Base-by-base conservation (phyloP, 257 asterid species). In the Primulina eburnea region DNA sequence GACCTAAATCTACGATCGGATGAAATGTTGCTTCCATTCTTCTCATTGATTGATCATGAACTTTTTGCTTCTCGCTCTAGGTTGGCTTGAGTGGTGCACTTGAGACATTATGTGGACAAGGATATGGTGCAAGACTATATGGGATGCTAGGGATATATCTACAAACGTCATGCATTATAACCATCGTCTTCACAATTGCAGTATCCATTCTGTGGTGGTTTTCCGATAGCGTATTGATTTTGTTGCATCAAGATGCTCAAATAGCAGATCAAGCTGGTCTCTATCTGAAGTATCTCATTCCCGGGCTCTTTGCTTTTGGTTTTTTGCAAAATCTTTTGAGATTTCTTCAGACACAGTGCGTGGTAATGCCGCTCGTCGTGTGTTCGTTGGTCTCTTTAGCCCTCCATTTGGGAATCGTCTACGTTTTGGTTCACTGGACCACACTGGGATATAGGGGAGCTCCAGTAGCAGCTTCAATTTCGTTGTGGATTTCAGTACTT, bases 31-130 rank as follows among this genome's bases (percentile, higher is more conserved):
- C 87, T 30, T 95, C 95, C 0, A 92, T 86, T 50, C 56, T 50
- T 50, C 20, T 47, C 20, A 50, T 14, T 16, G 56, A 4, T 50
- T 5, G 8, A 50, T 20, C 75, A 32, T 29, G 2, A 38, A 20
- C 20, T 40, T 66, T 28, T 60, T 2, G 32, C 26, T 62, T 28
- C 16, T 58, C 14, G 8, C 1, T 69, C 40, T 75, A 92, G 97
- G 76, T 89, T 32, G 97, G 97, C n/a, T 71, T 83, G 70, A 87
- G 96, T 50, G 96, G 96, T 59, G 93, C 95, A 8, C 93, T 91
- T 8, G 97, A 91, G 82, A 91, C 96, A 21, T 69, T 91, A 57
- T 91, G 97, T 7, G 96, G 97, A 16, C 96, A 91, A 82, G 91
- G 91, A 50, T 89, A 75, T 8, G 95, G 97, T 2, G 95, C 95